Evolutionary conservation across 148 eudicot genomes (phyloP).

Genomic region (Nyssa sinensis): DNA sequence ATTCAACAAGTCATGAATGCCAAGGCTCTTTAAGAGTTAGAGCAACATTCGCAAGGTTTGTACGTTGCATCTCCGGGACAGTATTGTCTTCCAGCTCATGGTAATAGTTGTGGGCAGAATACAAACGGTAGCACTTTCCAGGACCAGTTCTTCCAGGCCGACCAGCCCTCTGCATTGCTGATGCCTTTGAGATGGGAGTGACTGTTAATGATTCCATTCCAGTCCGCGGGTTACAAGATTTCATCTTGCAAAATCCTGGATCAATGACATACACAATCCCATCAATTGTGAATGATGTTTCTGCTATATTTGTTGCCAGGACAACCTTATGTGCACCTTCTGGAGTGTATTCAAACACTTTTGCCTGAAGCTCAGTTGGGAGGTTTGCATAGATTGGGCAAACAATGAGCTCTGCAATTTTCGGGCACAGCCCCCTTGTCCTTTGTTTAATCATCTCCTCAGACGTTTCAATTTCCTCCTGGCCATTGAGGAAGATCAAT

Average conservation of each 20-base stretch:
- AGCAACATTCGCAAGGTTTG: slow-evolving; percentile 51
- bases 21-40: slow-evolving; percentile 53
- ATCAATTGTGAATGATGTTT: slow-evolving; percentile 81
- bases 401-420: slow-evolving; percentile 78
- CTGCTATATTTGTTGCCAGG: slow-evolving; percentile 86
- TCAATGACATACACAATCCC: slow-evolving; percentile 74
- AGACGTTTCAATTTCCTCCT: slow-evolving; percentile 86
- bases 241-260: slow-evolving; percentile 47
- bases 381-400: slow-evolving; percentile 87
- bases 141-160: slow-evolving; percentile 92
- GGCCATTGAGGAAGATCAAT: slow-evolving; percentile 73
- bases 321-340: slow-evolving; percentile 92
- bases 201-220: slow-evolving; percentile 65
- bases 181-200: slow-evolving; percentile 83
- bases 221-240: slow-evolving; percentile 37
- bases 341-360: slow-evolving; percentile 81
- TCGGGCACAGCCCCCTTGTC: slow-evolving; percentile 71
- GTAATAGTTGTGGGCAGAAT: slow-evolving; percentile 63
- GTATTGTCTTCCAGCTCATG: slow-evolving; percentile 72
- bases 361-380: slow-evolving; percentile 75
- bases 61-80: slow-evolving; percentile 47
- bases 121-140: slow-evolving; percentile 73
- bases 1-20: slow-evolving; percentile 35
- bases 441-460: slow-evolving; percentile 80
- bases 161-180: slow-evolving; percentile 88